Evolutionary conservation across 1,284 basidiomycete genomes (phyloP), one percentile per base, ranked within the genome.

Genomic region (Ustilago tritici): DNA sequence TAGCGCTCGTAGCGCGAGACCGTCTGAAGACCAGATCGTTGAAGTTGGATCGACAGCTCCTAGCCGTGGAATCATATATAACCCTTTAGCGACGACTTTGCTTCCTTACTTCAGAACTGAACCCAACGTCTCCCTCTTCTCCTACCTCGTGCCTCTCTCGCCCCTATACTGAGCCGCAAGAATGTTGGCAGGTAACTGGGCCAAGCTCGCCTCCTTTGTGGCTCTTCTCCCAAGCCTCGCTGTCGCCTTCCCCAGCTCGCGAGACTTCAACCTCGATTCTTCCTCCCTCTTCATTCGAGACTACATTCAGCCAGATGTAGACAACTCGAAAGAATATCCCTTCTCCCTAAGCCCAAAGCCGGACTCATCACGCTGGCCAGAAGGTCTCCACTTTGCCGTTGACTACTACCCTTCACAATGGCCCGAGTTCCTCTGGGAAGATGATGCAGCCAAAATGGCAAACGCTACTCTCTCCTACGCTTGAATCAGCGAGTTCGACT

Each of bases 201-300:
- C 60, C 19, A 65, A 56, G 56, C 64, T 75, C 17, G 60, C 64
- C 41, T 40, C 63, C 12, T 40, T 64, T 9, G 57, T 75, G 36
- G 63, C 67, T 15, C 52, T 64, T 10, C 41, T 75, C 2, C 67
- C 72, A 2, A 47, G 43, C 23, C 38, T 75, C 1, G 55, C 67
- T 3, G 15, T 40, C 31, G 65, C 70, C 23, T 56, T 75, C 12
- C 72, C 72, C 1, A 60, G 65, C 53, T 47, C 57, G 31, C 55
- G 59, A 35, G 72, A 70, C 53, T 66, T 66, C n/a, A 36, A 63
- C 34, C 64, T 95, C 82, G 96, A 99, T 78, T 89, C 98, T 1
- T 98, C 95, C 85, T 93, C 98, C 67, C 89, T 99, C 9, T 91
- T 98, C 55, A 95, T 95, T 1, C 98, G 96, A 79, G 96, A 99